These are phyloP conservation scores for Quercus alba DNA, from an alignment of 306 rosid species.

Conservation along the genomic window DNA sequence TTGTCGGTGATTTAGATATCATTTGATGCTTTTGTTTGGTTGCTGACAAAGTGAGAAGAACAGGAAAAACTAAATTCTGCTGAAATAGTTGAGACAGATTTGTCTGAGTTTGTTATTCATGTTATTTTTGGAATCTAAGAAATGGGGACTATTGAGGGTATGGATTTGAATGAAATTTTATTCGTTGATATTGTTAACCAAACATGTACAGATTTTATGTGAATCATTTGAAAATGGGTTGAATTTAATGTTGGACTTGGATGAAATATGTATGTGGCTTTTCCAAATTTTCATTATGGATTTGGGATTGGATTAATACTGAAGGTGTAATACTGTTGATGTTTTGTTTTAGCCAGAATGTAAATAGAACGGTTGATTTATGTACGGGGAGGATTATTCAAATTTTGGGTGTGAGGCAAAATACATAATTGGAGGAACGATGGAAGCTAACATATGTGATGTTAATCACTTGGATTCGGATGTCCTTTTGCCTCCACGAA, in stretches of 20 bases:
- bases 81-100: constrained; percentile 7
- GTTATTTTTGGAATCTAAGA: constrained; percentile 18
- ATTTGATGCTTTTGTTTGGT: constrained; percentile 13
- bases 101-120: constrained; percentile 15
- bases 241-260: constrained; percentile 21
- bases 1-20: constrained; percentile 37
- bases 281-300: constrained; percentile 19
- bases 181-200: constrained; percentile 14
- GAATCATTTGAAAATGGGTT: constrained; percentile 18
- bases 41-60: constrained; percentile 11
- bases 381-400: constrained; percentile 33
- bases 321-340: constrained; percentile 17
- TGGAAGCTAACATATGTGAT: constrained; percentile 78
- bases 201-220: constrained; percentile 5
- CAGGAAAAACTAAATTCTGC: constrained; percentile 6
- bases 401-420: constrained; percentile 28
- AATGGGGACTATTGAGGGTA: constrained; percentile 13
- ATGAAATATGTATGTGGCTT: constrained; percentile 24
- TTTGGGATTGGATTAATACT: constrained; percentile 18
- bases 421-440: constrained; percentile 30
- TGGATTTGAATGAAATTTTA: constrained; percentile 17
- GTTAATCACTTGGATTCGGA: constrained; percentile 79
- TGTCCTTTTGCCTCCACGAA: constrained; percentile 93
- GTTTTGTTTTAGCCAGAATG: constrained; percentile 16
- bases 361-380: constrained; percentile 29